phyloP scores from a whole-genome alignment of 108 stramenopile species.

The Cyclostephanos tholiformis region DNA sequence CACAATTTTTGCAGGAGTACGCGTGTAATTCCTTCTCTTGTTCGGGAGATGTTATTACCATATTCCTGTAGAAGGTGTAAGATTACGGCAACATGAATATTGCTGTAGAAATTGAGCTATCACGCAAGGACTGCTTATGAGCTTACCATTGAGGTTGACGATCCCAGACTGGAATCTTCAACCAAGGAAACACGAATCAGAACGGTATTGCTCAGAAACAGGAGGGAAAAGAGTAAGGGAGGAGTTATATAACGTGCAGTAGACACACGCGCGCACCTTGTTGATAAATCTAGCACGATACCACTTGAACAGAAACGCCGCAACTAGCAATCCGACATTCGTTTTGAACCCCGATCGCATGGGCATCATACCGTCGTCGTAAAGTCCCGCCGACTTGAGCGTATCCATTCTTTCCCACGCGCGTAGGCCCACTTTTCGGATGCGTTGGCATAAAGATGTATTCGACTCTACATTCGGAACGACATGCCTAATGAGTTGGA shows the following conservation, averaged over 20 bases:
- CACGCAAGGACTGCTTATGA: neutral
- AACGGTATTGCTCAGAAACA: constrained; percentile 5
- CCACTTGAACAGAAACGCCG: constrained; percentile 81
- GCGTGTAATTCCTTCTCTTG: constrained; percentile 87
- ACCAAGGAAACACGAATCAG: neutral
- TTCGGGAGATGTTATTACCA: constrained; percentile 83
- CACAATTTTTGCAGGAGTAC: constrained; percentile 79
- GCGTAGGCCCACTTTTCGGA: constrained; percentile 9
- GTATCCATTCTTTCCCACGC: constrained; percentile 47
- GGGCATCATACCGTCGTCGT: constrained; percentile 29
- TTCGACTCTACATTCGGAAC: neutral
- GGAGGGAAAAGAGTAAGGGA: neutral
- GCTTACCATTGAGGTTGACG: constrained; percentile 79
- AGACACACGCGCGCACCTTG: constrained; percentile 49
- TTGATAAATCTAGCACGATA: constrained; percentile 82
- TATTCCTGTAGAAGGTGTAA: constrained; percentile 48
- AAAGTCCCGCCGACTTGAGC: constrained; percentile 47
- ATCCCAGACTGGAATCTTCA: constrained; percentile 81
- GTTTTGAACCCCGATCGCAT: constrained; percentile 48
- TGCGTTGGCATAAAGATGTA: constrained; percentile 8
- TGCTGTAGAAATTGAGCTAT: neutral
- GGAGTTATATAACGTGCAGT: neutral
- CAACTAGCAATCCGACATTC: constrained; percentile 50
- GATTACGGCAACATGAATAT: neutral
- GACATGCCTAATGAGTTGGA: neutral